phyloP scores from a whole-genome alignment of 805 yeast species.

The Wickerhamiella parazyma region DNA sequence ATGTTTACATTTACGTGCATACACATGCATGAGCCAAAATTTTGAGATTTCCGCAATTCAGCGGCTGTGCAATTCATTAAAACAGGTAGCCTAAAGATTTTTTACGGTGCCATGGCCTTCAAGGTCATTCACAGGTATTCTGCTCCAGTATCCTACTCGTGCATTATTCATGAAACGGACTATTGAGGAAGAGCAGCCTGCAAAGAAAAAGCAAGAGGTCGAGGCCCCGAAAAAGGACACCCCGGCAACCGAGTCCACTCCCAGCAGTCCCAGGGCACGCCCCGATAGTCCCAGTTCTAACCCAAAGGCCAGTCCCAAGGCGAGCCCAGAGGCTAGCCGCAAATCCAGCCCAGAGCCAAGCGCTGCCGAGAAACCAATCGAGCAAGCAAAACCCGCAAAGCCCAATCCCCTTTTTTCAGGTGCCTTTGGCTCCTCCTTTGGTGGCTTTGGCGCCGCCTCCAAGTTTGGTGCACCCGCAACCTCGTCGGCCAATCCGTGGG shows the following conservation, averaged over 20 bases:
- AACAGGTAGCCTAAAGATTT: too few species aligned
- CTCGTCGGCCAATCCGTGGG: neutral
- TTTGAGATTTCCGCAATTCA: neutral
- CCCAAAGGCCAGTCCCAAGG: neutral
- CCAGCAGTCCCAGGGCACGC: neutral
- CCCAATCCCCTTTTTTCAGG: conserved; percentile 7
- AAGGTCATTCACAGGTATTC: too few species aligned
- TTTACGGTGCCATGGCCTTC: too few species aligned
- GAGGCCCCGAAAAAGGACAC: neutral
- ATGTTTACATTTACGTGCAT: neutral
- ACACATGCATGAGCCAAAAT: neutral
- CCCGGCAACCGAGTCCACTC: neutral
- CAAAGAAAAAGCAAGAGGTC: neutral
- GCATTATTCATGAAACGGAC: neutral
- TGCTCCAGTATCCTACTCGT: too few species aligned
- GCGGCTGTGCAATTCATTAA: too few species aligned
- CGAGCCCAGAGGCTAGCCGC: neutral
- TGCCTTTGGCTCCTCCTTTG: conserved; percentile 11
- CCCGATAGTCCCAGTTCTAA: neutral
- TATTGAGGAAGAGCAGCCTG: neutral
- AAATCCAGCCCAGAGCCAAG: neutral
- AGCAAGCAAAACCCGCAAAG: neutral
- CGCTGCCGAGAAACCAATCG: neutral
- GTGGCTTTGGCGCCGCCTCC: neutral
- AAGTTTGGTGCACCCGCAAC: neutral